A percentile compares a stretch with the other conserved stretches of the same genome.
These are phyloP conservation scores for Botryobasidium botryosum DNA, from an alignment of 768 basidiomycete genomes.

Conservation along the genomic window DNA sequence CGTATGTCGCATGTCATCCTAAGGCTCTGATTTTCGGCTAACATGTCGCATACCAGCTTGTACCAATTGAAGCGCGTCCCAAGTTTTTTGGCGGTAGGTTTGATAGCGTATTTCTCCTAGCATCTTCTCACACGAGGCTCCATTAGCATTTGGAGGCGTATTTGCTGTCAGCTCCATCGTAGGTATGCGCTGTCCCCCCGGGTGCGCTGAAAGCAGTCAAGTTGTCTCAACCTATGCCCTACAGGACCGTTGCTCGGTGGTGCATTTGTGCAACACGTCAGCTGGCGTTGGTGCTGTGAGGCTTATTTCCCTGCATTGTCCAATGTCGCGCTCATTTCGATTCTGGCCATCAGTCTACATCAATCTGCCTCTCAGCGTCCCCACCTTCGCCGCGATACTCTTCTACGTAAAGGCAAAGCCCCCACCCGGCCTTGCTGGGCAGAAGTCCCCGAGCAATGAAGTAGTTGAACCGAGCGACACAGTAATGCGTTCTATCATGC, in stretches of 20 bases:
- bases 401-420: too few species aligned
- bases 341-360: too few species aligned
- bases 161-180: conserved; percentile 20
- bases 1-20: conserved; percentile 17
- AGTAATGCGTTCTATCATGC: too few species aligned
- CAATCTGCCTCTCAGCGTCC: conserved; percentile 12
- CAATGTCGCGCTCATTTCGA: too few species aligned
- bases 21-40: conserved; percentile 9
- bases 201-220: conserved; percentile 18
- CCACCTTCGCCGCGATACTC: conserved; percentile 12
- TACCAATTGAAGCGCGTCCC: conserved; percentile 14
- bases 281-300: conserved; percentile 24
- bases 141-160: conserved; percentile 24
- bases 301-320: too few species aligned
- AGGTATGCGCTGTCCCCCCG: conserved; percentile 15
- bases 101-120: too few species aligned
- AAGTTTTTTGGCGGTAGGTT: conserved; percentile 26
- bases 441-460: not conserved
- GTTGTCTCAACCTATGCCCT: conserved; percentile 17
- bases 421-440: not conserved
- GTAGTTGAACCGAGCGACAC: too few species aligned
- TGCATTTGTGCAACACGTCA: conserved; percentile 21
- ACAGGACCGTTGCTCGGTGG: conserved; percentile 23
- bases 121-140: too few species aligned
- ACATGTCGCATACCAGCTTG: too few species aligned